Base-by-base conservation (phyloP, 1,139 yeast genomes). In the Saccharomycopsis phalli region DNA sequence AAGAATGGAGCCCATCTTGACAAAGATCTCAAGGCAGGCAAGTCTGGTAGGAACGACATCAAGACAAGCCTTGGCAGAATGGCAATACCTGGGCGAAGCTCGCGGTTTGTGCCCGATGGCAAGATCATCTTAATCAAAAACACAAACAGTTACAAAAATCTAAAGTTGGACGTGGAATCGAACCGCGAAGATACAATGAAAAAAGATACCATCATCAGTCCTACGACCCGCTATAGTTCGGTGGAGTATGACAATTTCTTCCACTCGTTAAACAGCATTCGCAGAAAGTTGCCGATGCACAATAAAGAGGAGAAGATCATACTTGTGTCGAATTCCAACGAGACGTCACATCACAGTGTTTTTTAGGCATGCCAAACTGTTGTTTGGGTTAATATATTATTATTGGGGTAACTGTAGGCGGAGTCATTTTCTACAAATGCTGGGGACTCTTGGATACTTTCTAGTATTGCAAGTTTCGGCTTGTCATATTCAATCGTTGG, bases 321-420 rank as follows among this genome's bases (percentile, higher is more conserved):
- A 17, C 39, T 44, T 34, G 42, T 44, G 4, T 38, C 46, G 4
- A 44, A 44, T 28, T 32, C 42, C 11, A 44, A 36, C 34, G 37
- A 44, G 25, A 42, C 46, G 4, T 36, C 34, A 5, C 40, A 33
- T 14, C 42, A 41, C 31, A 21, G 36, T 19, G 38, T 44, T 25
- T 44, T 29, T 19, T 44, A 38, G 31, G 8, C 25, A 22, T 10
- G 10, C 6, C 25, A 22, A 22, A 6, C n/a, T n/a, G n/a, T n/a
- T n/a, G n/a, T n/a, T n/a, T n/a, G n/a, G n/a, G n/a, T n/a, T n/a
- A n/a, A n/a, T n/a, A n/a, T n/a, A n/a, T n/a, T n/a, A n/a, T n/a
- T n/a, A n/a, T n/a, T n/a, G n/a, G n/a, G n/a, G n/a, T n/a, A n/a
- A n/a, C n/a, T n/a, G n/a, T n/a, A n/a, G n/a, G n/a, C n/a, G n/a